Base-by-base conservation (phyloP, 805 yeast genomes). In the Wickerhamiella spandovensis region DNA sequence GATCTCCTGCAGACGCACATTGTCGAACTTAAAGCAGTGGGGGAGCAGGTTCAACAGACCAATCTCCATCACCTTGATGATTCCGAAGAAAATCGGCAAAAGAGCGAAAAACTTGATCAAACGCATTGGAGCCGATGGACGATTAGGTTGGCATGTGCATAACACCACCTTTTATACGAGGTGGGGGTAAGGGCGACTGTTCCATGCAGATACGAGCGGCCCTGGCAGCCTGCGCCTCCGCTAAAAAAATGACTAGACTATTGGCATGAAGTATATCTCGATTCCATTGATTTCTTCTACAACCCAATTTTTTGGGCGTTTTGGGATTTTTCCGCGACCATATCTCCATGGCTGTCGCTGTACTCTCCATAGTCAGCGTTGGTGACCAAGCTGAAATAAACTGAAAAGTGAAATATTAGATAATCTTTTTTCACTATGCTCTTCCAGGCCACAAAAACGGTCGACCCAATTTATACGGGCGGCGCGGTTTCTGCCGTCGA, bases 401-500 rank as follows among this genome's bases (percentile, higher is more conserved):
- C 3, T 17, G 17, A 24, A 43, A 25, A 6, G 45, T 12, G 22
- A 24, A n/a, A 25, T 10, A 35, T 35, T 35, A 35, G 39, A 35
- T 35, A 35, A 35, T 35, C 32, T 35, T 35, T 35, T 35, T 35
- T 35, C 39, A 4, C 10, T 2, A 59, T 58, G 62, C 48, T 54
- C 38, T 59, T 57, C 54, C 51, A 53, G 38, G 48, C 61, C 9
- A 53, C 50, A 21, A 25, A 49, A 30, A 51, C 61, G 8, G 44
- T 90, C 41, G 80, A 78, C 48, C 97, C 98, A 15, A 81, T 89
- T 58, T 92, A 86, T 63, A 77, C 85, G 15, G 95, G 97, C 24
- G 86, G 92, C 5, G 77, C 92, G 2, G 92, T 86, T 10, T 77
- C 88, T 2, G 67, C 65, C 13, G 82, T 79, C 56, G 86, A 82